Base-by-base conservation (phyloP, 768 basidiomycete species). In the Galerina sulciceps region DNA sequence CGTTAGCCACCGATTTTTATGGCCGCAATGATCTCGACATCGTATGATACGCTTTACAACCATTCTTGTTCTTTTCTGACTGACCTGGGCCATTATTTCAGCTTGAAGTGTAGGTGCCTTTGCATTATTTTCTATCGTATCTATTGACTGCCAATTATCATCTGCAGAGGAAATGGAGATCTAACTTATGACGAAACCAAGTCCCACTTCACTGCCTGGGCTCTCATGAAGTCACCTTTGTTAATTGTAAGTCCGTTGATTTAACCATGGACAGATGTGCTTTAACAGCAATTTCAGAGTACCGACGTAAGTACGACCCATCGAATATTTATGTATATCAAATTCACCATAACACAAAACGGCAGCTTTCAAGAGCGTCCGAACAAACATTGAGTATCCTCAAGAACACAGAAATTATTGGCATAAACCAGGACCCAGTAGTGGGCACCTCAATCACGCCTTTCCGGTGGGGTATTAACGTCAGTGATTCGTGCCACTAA, bases 181-280 rank as follows among this genome's bases (percentile, higher is more conserved):
- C 73, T 89, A 42, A 81, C 83, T 0, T 81, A 77, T 64, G 86
- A 89, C 13, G 88, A 90, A 71, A 71, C 80, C 20, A 89, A 89
- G 68, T 78, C 86, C 3, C 88, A 90, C 67, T 90, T 89, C 67
- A 89, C 87, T 0, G 86, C 85, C 0, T 89, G 88, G 88, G 86
- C 86, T 36, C 70, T 90, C 31, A 81, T 88, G 83, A 89, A 88
- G 66, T 85, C 85, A 0, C 88, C 88, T 2, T 77, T 89, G 13
- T 73, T 89, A 49, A 84, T 89, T 55, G 82, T 65, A 40, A 58
- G 64, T 36, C 23, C 26, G 34, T 46, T 50, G 26, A 18, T n/a
- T 75, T 50, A 53, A 67, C 15, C 34, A n/a, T 18, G 10, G 64
- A 1, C 36, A 13, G 4, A 36, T 37, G 45, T 17, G 26, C 20